A percentile compares a stretch with the other conserved stretches of the same genome.
phyloP scores from a whole-genome alignment of 305 asterid genomes.

The Rubia tinctorum region DNA sequence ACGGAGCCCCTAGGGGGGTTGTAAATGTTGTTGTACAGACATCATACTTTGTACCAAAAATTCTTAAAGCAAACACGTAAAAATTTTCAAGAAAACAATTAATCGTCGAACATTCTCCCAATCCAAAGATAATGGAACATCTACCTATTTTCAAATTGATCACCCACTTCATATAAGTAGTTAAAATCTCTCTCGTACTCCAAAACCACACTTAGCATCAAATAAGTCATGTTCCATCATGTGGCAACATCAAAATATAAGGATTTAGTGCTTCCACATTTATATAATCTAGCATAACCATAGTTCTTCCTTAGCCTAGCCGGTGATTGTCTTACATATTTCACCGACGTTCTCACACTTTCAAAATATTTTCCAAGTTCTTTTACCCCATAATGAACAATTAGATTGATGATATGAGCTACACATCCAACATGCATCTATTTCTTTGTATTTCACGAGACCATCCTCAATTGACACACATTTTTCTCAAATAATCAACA shows the following conservation, averaged over 20 bases:
- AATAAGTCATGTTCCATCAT: background rate
- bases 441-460: slow-evolving; percentile 4
- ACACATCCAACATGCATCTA: slow-evolving; percentile 14
- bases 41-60: no score
- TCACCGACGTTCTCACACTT: background rate
- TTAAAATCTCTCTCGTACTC: background rate
- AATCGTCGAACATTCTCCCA: background rate
- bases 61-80: no score
- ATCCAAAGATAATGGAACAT: background rate
- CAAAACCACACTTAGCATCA: background rate
- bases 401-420: slow-evolving; percentile 14
- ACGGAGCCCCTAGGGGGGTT: no score
- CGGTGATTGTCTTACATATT: background rate
- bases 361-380: background rate
- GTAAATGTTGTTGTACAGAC: no score
- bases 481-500: background rate
- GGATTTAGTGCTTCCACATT: background rate
- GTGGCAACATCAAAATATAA: background rate
- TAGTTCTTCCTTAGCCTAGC: background rate
- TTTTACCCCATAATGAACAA: slow-evolving; percentile 12
- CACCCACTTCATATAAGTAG: background rate
- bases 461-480: background rate
- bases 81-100: no score
- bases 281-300: background rate
- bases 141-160: background rate